Evolutionary conservation across 1,284 basidiomycete genomes (phyloP).

Genomic region (Heterobasidion occidentale): DNA sequence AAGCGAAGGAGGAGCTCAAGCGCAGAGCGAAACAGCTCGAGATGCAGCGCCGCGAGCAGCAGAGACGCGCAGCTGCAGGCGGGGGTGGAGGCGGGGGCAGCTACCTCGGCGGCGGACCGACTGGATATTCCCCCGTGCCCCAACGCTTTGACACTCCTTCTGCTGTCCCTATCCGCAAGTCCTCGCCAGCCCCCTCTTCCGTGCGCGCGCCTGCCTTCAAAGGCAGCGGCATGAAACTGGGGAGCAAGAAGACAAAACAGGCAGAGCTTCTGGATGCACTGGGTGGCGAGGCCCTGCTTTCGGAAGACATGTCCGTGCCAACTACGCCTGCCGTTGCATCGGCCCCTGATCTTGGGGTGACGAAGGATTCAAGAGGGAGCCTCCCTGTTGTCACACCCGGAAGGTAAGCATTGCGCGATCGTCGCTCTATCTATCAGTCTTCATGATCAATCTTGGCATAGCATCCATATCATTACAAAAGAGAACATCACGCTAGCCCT

Average conservation of each 20-base stretch:
- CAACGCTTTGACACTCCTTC: constrained; percentile 57
- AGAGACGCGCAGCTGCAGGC: constrained; percentile 56
- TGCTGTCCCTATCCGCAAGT: constrained; percentile 32
- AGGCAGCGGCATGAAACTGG: constrained; percentile 96
- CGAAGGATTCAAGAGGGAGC: constrained; percentile 43
- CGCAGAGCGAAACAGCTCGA: constrained; percentile 97
- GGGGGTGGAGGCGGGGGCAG: constrained; percentile 32
- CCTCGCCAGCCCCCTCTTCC: constrained; percentile 43
- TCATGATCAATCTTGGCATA: constrained; percentile 20
- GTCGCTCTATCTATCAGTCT: background rate
- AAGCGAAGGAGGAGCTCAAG: constrained; percentile 99
- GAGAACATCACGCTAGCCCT: constrained; percentile 80
- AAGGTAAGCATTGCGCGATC: constrained; percentile 39
- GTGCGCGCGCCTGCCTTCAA: constrained; percentile 80
- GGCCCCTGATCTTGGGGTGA: constrained; percentile 32
- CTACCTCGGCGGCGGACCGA: constrained; percentile 57
- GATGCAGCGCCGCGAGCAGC: constrained; percentile 93
- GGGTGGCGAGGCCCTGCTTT: constrained; percentile 67
- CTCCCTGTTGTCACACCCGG: constrained; percentile 75
- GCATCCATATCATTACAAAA: constrained; percentile 81
- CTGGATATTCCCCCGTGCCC: constrained; percentile 65
- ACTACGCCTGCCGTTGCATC: constrained; percentile 44
- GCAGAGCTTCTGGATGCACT: constrained; percentile 84
- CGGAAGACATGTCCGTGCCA: constrained; percentile 53
- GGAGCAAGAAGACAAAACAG: constrained; percentile 84